phyloP scores from a whole-genome alignment of 2,329 filamentous ascomycete species.

The Alternaria sp. region DNA sequence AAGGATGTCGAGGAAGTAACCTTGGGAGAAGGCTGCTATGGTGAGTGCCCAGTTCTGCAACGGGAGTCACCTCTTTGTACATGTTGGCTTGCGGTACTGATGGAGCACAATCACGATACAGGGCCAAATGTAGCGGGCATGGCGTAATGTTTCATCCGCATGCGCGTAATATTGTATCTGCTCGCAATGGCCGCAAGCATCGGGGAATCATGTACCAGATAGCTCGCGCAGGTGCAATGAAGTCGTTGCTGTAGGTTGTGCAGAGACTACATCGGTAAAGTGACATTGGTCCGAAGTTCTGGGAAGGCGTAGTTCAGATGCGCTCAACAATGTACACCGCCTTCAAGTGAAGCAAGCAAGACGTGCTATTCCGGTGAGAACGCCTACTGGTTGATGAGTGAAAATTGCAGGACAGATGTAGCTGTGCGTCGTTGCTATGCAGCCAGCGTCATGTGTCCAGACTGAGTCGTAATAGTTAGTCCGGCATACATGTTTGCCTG shows the following conservation, averaged over 20 bases:
- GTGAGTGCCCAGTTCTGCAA: not conserved
- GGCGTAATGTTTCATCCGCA: constrained; percentile 13
- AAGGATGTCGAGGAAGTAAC: not conserved
- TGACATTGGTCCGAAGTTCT: not conserved
- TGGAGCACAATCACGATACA: not conserved
- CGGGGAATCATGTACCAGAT: not conserved
- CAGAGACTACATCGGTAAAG: not conserved
- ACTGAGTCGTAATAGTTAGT: not conserved
- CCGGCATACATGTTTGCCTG: not conserved
- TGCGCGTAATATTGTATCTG: not conserved
- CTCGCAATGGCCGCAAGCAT: not conserved
- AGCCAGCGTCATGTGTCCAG: not conserved
- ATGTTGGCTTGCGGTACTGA: not conserved
- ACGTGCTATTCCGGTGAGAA: not conserved
- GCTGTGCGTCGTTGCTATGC: not conserved
- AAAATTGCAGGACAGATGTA: not conserved
- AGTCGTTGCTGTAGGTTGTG: not conserved
- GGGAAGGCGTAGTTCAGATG: not conserved
- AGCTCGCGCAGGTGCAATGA: not conserved
- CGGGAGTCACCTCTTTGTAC: constrained; percentile 14
- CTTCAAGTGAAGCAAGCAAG: not conserved
- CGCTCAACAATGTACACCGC: not conserved
- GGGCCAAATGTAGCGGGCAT: not conserved
- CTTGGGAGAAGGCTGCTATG: not conserved
- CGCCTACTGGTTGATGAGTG: not conserved